These are phyloP conservation scores for Candida jianshihensis DNA, from an alignment of 805 yeast species.

Conservation along the genomic window DNA sequence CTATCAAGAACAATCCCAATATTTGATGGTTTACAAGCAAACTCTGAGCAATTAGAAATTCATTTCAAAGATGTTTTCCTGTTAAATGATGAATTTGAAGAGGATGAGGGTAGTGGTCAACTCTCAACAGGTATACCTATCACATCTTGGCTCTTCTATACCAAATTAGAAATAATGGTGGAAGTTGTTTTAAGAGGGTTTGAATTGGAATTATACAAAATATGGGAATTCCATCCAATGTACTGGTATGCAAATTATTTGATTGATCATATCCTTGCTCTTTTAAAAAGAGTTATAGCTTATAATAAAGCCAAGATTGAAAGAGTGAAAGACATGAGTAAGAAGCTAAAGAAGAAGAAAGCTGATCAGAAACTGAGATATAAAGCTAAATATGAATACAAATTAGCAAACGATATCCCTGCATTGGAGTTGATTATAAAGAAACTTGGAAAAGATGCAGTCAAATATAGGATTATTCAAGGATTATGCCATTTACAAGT, in stretches of 20 bases:
- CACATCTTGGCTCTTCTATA: conserved; percentile 60
- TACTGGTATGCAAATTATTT: conserved; percentile 63
- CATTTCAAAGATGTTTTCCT: conserved; percentile 29
- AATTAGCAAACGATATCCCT: conserved; percentile 30
- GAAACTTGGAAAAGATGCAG: conserved; percentile 20
- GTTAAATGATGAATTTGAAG: conserved; percentile 23
- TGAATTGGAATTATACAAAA: conserved; percentile 65
- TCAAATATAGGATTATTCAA: conserved; percentile 20
- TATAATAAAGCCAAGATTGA: conserved; percentile 29
- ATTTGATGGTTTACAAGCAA: conserved; percentile 81
- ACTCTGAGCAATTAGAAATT: conserved; percentile 58
- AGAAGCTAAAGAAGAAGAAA: conserved; percentile 42
- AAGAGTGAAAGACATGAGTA: conserved; percentile 26
- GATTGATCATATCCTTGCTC: conserved; percentile 38
- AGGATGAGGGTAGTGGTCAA: conserved; percentile 10
- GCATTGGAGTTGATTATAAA: conserved; percentile 22
- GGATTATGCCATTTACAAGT: conserved; percentile 27
- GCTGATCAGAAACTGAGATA: conserved; percentile 41
- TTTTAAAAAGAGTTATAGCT: conserved; percentile 28
- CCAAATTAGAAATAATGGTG: conserved; percentile 64
- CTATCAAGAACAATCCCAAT: conserved; percentile 44
- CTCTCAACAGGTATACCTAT: conserved; percentile 49
- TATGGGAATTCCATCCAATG: conserved; percentile 60
- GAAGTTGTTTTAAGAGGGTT: conserved; percentile 69
- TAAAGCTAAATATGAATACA: conserved; percentile 26